Percentiles rank a stretch among this genome's conserved stretches.
Evolutionary conservation across 192 early-diverging fungal species (phyloP).

Genomic region (Polychytrium aggregatum): DNA sequence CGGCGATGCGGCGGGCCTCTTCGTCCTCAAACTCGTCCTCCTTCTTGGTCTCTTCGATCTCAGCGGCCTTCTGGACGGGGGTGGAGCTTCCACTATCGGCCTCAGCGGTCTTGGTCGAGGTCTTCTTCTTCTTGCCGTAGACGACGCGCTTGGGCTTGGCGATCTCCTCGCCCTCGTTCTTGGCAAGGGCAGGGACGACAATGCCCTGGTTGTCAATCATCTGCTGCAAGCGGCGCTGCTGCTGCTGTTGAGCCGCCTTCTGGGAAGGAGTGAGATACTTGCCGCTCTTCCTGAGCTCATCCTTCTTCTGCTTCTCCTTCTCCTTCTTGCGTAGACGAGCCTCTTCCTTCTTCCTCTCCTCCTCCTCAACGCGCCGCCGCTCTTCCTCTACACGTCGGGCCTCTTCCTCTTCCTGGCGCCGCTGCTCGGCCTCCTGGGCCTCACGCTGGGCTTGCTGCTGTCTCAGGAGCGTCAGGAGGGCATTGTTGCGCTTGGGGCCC

Average conservation of each 20-base stretch:
- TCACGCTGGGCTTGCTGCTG: conserved; percentile 59
- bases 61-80: conserved; percentile 5
- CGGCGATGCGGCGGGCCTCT: conserved; percentile 7
- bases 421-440: conserved; percentile 25
- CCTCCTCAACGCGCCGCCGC: conserved; percentile 49
- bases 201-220: too few species aligned
- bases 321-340: conserved; percentile 69
- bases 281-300: conserved; percentile 77
- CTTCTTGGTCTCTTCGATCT: conserved; percentile 14
- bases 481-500: conserved; percentile 22
- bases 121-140: conserved; percentile 71
- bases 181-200: too few species aligned
- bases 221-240: conserved; percentile 58
- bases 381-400: conserved; percentile 44
- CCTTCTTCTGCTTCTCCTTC: conserved; percentile 64
- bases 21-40: conserved; percentile 14
- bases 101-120: conserved; percentile 16
- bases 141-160: conserved; percentile 58
- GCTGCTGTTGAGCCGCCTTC: conserved; percentile 66
- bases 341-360: conserved; percentile 67
- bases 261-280: conserved; percentile 91
- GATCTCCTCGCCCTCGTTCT: conserved; percentile 18
- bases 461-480: too few species aligned
- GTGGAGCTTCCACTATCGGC: conserved; percentile 1
- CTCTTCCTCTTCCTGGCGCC: conserved; percentile 51